Evolutionary conservation across 23 red algal genomes (phyloP).

Genomic region (Gracilaria caudata): DNA sequence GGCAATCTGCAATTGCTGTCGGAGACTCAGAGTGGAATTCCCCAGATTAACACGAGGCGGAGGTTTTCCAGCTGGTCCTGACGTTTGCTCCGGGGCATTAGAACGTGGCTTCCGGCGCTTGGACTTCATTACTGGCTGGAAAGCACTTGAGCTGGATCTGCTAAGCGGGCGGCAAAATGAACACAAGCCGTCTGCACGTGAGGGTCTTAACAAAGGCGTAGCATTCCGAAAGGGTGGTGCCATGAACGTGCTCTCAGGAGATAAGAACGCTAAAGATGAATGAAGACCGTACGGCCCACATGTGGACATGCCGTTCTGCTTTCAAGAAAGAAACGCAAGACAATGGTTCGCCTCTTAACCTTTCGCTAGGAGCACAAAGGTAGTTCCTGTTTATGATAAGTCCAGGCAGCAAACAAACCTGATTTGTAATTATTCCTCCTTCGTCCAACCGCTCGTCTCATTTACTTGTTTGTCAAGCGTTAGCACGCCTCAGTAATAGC

Average conservation of each 20-base stretch:
- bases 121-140: slow-evolving; percentile 26
- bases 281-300: neutral
- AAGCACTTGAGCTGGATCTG: neutral
- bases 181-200: neutral
- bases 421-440: neutral
- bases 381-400: neutral
- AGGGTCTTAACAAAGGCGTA: neutral
- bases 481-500: no score
- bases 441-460: neutral
- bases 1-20: slow-evolving; percentile 33
- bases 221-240: neutral
- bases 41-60: slow-evolving; percentile 25
- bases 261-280: neutral
- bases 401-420: no score
- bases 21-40: slow-evolving; percentile 13
- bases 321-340: no score
- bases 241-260: neutral
- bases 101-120: slow-evolving; percentile 8
- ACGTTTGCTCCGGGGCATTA: neutral
- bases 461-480: no score
- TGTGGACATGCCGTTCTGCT: neutral
- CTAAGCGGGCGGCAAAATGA: neutral
- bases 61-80: neutral
- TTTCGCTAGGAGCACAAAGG: neutral
- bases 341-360: neutral